A percentile compares a stretch with the other conserved stretches of the same genome.
Conservation (phyloP, 228 moss, liverwort and hornwort species). For the Sphagnum fallax region DNA sequence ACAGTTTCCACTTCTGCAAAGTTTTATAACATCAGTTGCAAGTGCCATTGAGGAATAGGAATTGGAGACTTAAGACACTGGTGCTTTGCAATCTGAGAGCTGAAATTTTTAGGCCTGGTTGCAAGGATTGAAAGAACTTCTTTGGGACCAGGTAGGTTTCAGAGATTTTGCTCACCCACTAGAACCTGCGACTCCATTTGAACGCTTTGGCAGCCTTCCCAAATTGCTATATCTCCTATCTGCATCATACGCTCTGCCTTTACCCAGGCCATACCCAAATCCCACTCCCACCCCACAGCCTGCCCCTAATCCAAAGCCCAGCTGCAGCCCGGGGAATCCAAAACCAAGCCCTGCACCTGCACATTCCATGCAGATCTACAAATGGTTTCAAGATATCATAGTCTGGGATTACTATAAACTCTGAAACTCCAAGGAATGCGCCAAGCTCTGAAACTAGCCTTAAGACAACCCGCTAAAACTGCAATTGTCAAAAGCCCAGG, state of each 20-base stretch:
- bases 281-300: conserved; percentile 93
- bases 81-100: neutral
- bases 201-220: conserved; percentile 39
- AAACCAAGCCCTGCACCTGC: conserved; percentile 91
- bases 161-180: conserved; percentile 47
- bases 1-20: no score
- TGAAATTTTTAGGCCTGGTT: no score
- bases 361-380: neutral
- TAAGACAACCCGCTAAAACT: neutral
- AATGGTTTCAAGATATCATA: neutral
- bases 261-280: conserved; percentile 89
- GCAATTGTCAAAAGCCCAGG: neutral
- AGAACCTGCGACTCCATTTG: conserved; percentile 25
- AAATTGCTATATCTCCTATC: conserved; percentile 67
- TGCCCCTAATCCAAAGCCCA: conserved; percentile 86
- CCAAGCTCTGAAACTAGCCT: neutral
- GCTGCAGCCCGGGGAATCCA: conserved; percentile 90
- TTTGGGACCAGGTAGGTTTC: no score
- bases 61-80: neutral
- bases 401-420: neutral
- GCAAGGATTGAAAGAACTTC: no score
- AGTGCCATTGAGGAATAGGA: no score
- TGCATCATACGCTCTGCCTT: conserved; percentile 80
- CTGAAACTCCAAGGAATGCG: neutral
- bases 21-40: no score